Evolutionary conservation across 2,329 filamentous ascomycete genomes (phyloP).

Genomic region (Graphiopsis chlorocephala): DNA sequence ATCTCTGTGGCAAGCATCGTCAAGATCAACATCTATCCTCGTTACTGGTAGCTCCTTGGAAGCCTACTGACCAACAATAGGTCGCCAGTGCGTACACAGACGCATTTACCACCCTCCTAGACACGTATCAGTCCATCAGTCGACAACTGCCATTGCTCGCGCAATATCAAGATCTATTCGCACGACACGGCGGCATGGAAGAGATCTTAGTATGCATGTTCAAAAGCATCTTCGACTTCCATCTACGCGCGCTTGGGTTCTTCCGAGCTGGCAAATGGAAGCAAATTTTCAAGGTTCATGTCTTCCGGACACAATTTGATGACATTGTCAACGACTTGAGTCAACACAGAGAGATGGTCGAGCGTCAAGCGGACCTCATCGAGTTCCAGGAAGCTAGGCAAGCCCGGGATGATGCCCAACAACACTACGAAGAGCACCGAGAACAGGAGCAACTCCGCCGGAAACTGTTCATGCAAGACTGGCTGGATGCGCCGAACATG

Average conservation of each 20-base stretch:
- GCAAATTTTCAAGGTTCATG: not conserved
- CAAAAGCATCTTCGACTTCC: not conserved
- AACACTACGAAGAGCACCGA: not conserved
- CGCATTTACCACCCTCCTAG: not conserved
- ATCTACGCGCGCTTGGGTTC: not conserved
- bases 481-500: not conserved
- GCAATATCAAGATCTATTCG: not conserved
- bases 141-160: not conserved
- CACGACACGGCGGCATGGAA: not conserved
- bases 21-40: too few relatives aligned
- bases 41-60: not conserved
- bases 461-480: not conserved
- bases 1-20: too few relatives aligned
- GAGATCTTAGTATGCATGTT: not conserved
- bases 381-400: not conserved
- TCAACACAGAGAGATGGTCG: not conserved
- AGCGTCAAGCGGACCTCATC: not conserved
- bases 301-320: not conserved
- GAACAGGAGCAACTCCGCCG: not conserved
- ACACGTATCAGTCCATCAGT: not conserved
- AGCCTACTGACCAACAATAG: not conserved
- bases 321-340: not conserved
- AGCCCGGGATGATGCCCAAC: not conserved
- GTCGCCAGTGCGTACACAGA: not conserved
- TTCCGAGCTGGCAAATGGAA: not conserved